Percentiles rank a stretch among this genome's conserved stretches.
Conservation (phyloP, 2,329 filamentous ascomycete species). For the Spiromastix sp. region DNA sequence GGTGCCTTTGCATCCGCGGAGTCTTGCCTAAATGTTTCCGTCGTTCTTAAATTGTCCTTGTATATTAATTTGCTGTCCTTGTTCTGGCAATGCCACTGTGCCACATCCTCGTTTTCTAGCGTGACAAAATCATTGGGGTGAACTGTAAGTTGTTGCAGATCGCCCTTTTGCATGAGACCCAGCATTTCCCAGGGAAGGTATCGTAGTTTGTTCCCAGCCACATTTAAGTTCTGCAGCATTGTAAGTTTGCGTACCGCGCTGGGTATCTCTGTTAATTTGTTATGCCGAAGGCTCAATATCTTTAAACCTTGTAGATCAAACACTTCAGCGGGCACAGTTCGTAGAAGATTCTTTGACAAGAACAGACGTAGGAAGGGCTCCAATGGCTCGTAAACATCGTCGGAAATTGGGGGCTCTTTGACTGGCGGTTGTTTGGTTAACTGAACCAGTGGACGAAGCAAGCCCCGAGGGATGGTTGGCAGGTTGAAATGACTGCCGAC, state of each 20-base stretch:
- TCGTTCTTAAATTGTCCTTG: neutral
- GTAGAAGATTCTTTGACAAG: constrained; percentile 32
- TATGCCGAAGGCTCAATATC: constrained; percentile 37
- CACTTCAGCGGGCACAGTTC: constrained; percentile 27
- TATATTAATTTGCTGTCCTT: constrained; percentile 7
- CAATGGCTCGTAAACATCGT: constrained; percentile 29
- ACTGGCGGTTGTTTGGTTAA: constrained; percentile 30
- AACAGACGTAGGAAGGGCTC: constrained; percentile 34
- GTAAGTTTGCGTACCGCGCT: constrained; percentile 30
- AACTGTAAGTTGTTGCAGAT: constrained; percentile 28
- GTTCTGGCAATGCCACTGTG: constrained; percentile 21
- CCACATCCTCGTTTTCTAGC: constrained; percentile 14
- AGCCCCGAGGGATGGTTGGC: constrained; percentile 20
- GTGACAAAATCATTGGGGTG: constrained; percentile 30
- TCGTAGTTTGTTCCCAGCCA: constrained; percentile 33
- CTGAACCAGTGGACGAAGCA: constrained; percentile 28
- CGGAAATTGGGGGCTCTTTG: constrained; percentile 22
- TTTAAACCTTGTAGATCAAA: constrained; percentile 32
- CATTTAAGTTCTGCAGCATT: constrained; percentile 34
- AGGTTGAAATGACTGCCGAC: constrained; percentile 26
- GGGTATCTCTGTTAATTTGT: constrained; percentile 33
- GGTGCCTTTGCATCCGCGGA: neutral
- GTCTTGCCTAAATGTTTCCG: neutral
- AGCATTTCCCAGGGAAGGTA: constrained; percentile 37
- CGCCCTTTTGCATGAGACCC: constrained; percentile 26